These are phyloP conservation scores for Umbelopsis sp. DNA, from an alignment of 371 early-diverging fungal species.

Conservation along the genomic window DNA sequence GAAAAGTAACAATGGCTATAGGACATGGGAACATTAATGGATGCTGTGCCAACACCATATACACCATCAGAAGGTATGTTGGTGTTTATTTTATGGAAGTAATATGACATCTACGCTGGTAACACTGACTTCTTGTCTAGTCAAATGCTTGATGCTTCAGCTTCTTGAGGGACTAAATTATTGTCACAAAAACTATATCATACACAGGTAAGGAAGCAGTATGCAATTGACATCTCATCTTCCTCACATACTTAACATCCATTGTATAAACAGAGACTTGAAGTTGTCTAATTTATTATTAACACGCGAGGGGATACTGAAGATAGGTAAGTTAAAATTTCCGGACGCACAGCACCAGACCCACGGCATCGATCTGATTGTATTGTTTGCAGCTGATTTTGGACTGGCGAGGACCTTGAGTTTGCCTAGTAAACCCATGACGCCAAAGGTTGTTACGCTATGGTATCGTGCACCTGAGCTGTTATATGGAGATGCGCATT, in stretches of 20 bases:
- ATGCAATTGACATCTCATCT: background rate
- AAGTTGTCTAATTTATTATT: constrained; percentile 87
- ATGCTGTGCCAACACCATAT: constrained; percentile 63
- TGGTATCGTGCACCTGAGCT: constrained; percentile 97
- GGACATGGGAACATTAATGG: constrained; percentile 73
- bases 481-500: constrained; percentile 77
- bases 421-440: constrained; percentile 74
- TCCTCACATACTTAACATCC: too few relatives aligned
- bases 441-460: constrained; percentile 93
- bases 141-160: constrained; percentile 84
- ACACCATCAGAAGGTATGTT: constrained; percentile 60
- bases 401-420: constrained; percentile 84
- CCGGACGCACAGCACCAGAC: background rate
- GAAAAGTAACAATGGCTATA: constrained; percentile 21
- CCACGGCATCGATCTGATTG: background rate
- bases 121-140: constrained; percentile 32
- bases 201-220: constrained; percentile 63
- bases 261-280: constrained; percentile 59
- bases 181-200: constrained; percentile 75
- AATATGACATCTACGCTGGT: too few relatives aligned
- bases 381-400: constrained; percentile 73
- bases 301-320: constrained; percentile 73
- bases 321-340: constrained; percentile 64
- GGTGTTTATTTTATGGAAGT: too few relatives aligned
- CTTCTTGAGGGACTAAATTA: constrained; percentile 76